Conservation (phyloP, 805 yeast species). For the Wickerhamomyces xylosicus region DNA sequence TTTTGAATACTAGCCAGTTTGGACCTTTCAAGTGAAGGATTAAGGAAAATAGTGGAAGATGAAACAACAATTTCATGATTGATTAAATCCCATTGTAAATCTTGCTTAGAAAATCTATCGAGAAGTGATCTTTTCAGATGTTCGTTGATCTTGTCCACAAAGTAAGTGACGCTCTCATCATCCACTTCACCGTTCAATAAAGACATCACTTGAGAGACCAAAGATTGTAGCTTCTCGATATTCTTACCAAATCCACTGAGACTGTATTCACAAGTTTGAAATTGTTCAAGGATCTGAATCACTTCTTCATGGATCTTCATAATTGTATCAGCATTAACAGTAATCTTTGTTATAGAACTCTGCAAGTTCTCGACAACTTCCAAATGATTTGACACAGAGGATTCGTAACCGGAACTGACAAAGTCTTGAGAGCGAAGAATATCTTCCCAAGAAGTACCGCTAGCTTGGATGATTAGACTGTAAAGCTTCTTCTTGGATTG, state of each 20-base stretch:
- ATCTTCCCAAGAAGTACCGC: constrained; percentile 41
- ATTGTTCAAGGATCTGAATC: constrained; percentile 9
- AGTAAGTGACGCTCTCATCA: constrained; percentile 22
- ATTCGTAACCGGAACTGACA: constrained; percentile 20
- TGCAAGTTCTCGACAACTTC: constrained; percentile 23
- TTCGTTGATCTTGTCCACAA: constrained; percentile 25
- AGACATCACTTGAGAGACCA: constrained; percentile 26
- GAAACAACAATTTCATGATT: constrained; percentile 28
- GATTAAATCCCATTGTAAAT: constrained; percentile 2
- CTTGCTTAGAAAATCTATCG: constrained; percentile 17
- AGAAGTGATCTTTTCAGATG: constrained; percentile 20
- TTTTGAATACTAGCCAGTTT: constrained; percentile 21
- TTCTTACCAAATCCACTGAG: constrained; percentile 8
- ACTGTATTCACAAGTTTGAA: constrained; percentile 21
- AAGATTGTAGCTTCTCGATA: constrained; percentile 23
- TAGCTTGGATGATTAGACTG: constrained; percentile 23
- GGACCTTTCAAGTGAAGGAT: constrained; percentile 30
- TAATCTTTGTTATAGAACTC: constrained; percentile 19
- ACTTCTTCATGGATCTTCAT: constrained; percentile 20
- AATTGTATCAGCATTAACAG: constrained; percentile 22
- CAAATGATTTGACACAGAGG: constrained; percentile 23
- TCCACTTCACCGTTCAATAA: no score
- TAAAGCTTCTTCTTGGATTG: constrained; percentile 25
- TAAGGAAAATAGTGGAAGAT: constrained; percentile 23
- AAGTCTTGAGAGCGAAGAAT: constrained; percentile 40